Conservation (phyloP, 306 rosid genomes). For the Senna tora region DNA sequence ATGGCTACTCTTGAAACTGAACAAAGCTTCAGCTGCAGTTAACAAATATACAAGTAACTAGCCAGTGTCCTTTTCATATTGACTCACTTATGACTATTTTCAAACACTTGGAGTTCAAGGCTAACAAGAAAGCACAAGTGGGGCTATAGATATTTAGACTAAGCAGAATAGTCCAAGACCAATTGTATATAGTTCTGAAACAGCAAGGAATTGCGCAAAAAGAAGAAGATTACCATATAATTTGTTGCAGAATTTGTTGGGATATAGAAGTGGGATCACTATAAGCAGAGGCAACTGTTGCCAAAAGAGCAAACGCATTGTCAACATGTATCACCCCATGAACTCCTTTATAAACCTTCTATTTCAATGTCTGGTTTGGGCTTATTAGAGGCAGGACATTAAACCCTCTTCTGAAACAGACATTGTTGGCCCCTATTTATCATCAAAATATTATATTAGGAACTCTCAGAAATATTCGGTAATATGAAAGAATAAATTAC, state of each 20-base stretch:
- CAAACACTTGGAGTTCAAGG: background rate
- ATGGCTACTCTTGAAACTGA: constrained; percentile 41
- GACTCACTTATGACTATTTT: background rate
- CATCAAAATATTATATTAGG: constrained; percentile 18
- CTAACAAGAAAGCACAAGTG: background rate
- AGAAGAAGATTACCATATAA: constrained; percentile 45
- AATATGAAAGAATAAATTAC: constrained; percentile 6
- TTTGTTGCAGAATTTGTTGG: constrained; percentile 46
- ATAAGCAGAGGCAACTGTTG: constrained; percentile 54
- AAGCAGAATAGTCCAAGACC: background rate
- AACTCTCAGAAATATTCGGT: constrained; percentile 14
- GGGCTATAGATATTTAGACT: background rate
- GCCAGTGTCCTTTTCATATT: background rate
- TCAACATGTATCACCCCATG: constrained; percentile 52
- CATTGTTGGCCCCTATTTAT: background rate
- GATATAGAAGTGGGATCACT: constrained; percentile 54
- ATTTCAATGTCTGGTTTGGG: constrained; percentile 6
- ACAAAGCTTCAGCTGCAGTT: constrained; percentile 57
- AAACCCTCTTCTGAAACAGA: constrained; percentile 12
- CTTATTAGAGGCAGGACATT: background rate
- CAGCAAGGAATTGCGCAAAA: constrained; percentile 13
- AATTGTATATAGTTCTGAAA: background rate
- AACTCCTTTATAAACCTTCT: constrained; percentile 34
- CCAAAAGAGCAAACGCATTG: constrained; percentile 66
- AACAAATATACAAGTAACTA: constrained; percentile 10